A percentile compares a stretch with the other conserved stretches of the same genome.
These are phyloP conservation scores for Fonsecaea erecta DNA, from an alignment of 2,329 filamentous ascomycete genomes.

Conservation along the genomic window DNA sequence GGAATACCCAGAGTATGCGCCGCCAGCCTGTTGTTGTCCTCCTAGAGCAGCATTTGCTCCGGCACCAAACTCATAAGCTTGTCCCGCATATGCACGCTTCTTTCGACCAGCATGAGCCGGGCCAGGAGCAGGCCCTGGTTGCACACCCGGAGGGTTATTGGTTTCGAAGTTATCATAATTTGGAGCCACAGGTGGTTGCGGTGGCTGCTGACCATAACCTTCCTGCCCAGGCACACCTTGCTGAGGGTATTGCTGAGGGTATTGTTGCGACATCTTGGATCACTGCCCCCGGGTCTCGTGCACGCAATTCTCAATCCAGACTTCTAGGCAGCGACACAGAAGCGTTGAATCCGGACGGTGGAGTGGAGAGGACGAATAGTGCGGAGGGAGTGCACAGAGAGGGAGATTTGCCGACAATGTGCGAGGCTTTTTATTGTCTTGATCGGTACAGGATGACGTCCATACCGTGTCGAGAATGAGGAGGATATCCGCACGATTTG, in stretches of 20 bases:
- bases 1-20: slow-evolving; percentile 68
- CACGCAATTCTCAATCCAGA: not conserved
- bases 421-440: slow-evolving; percentile 19
- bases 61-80: slow-evolving; percentile 89
- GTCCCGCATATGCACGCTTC: slow-evolving; percentile 91
- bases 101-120: slow-evolving; percentile 58
- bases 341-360: slow-evolving; percentile 9
- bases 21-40: slow-evolving; percentile 55
- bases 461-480: slow-evolving; percentile 15
- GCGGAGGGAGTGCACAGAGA: slow-evolving; percentile 18
- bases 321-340: not conserved
- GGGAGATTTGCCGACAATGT: slow-evolving; percentile 19
- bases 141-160: slow-evolving; percentile 42
- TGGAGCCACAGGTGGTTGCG: slow-evolving; percentile 41
- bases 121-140: slow-evolving; percentile 40
- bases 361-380: slow-evolving; percentile 16
- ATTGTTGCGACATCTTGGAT: slow-evolving; percentile 46
- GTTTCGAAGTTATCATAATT: slow-evolving; percentile 47
- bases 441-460: slow-evolving; percentile 17
- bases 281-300: slow-evolving; percentile 25
- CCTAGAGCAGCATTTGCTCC: slow-evolving; percentile 76
- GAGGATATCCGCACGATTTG: not conserved
- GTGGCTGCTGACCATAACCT: slow-evolving; percentile 51
- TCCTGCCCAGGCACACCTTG: slow-evolving; percentile 44
- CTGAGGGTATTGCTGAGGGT: slow-evolving; percentile 44